phyloP scores from a whole-genome alignment of 1,139 yeast species.

The Candida smagusa region DNA sequence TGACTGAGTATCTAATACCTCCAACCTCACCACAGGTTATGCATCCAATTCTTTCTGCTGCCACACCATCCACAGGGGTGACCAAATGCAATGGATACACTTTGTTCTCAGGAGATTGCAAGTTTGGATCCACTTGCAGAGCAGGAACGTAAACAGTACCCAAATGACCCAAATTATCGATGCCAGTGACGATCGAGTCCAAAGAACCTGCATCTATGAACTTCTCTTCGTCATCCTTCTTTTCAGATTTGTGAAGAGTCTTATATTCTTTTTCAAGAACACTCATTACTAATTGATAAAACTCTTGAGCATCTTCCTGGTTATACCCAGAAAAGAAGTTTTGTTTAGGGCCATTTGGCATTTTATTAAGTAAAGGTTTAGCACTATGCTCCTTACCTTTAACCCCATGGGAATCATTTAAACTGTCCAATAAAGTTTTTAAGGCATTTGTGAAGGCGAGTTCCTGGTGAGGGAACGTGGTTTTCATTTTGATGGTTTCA shows the following conservation, averaged over 20 bases:
- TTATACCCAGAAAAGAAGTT: slow-evolving; percentile 77
- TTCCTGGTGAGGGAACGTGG: slow-evolving; percentile 30
- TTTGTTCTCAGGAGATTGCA: slow-evolving; percentile 33
- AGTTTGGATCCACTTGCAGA: slow-evolving; percentile 67
- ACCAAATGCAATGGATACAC: slow-evolving; percentile 55
- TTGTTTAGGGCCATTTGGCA: slow-evolving; percentile 79
- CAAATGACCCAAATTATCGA: slow-evolving; percentile 48
- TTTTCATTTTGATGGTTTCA: slow-evolving; percentile 22
- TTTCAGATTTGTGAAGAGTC: slow-evolving; percentile 5
- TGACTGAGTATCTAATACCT: slow-evolving; percentile 79
- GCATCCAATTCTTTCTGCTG: slow-evolving; percentile 87
- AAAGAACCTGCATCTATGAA: slow-evolving; percentile 24
- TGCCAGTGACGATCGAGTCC: slow-evolving; percentile 36
- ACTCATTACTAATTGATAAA: slow-evolving; percentile 75
- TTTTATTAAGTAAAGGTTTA: slow-evolving; percentile 56
- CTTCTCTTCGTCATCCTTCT: slow-evolving; percentile 11
- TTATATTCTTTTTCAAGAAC: slow-evolving; percentile 67
- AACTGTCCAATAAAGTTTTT: slow-evolving; percentile 45
- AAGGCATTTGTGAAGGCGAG: slow-evolving; percentile 54
- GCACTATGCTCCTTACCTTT: slow-evolving; percentile 65
- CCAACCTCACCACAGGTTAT: slow-evolving; percentile 89
- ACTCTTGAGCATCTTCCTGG: slow-evolving; percentile 95
- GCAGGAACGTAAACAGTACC: slow-evolving; percentile 73
- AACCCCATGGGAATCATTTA: slow-evolving; percentile 57
- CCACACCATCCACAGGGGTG: slow-evolving; percentile 88